Base-by-base conservation (phyloP, 2,329 filamentous ascomycete species). In the Neofusicoccum umdonicola region DNA sequence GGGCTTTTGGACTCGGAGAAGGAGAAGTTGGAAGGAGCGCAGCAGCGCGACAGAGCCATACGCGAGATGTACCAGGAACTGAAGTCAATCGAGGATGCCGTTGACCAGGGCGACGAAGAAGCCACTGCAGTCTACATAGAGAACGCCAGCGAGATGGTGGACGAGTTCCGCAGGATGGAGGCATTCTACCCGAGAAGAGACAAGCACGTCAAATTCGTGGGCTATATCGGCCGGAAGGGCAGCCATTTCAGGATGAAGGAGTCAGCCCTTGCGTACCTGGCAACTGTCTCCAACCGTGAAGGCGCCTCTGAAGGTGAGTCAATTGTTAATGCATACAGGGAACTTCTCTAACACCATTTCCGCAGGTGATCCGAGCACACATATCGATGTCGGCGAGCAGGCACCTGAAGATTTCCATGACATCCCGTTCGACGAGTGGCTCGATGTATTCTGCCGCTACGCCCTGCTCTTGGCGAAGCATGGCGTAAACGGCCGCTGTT, bases 391-490 rank as follows among this genome's bases (percentile, higher is more conserved):
- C 15, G 41, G 27, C 15, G 56, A 60, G 41, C 56, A 60, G n/a
- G 74, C 83, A 42, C 85, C 85, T 2, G 76, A 77, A 52, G 82
- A 84, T 66, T 93, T 92, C 72, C 89, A 92, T 69, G 90, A 90
- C 7, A 91, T 98, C 52, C 81, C 88, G 0, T 97, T 98, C 72
- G 83, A 88, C 65, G 85, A 88, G 52, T 99, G 95, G 95, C 84
- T 97, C 3, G 91, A 96, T 69, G 84, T 97, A 0, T 97, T 99
- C 73, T 84, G 96, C 41, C 91, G 95, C 71, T 96, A 96, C 73
- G 90, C 93, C 3, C 83, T 97, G 54, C 83, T 89, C 4, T 84
- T 95, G 37, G 90, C 93, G 7, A 85, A 87, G 47, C 80, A 83
- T 19, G 88, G 88, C 39, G 86, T 90, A 54, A 81, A 85, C 13